A percentile compares a stretch with the other conserved stretches of the same genome.
phyloP scores from a whole-genome alignment of 2,329 filamentous ascomycete species.

The Monosporascus sp. region DNA sequence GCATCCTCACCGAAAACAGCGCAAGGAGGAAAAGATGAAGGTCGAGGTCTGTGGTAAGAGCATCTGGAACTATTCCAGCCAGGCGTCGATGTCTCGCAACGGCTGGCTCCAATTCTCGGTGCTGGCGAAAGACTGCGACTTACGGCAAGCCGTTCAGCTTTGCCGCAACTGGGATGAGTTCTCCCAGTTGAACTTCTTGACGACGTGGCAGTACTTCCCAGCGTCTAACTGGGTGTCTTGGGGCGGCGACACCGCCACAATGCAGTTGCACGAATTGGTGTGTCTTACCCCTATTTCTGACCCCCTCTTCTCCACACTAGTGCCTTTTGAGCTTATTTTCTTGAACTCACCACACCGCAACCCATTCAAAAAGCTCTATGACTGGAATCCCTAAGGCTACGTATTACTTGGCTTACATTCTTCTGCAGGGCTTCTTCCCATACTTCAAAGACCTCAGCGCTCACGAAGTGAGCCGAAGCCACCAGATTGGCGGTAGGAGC shows the following conservation, averaged over 20 bases:
- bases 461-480: constrained; percentile 12
- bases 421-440: constrained; percentile 19
- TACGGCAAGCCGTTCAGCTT: constrained; percentile 38
- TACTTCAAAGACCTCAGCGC: constrained; percentile 20
- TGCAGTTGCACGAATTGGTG: constrained; percentile 35
- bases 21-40: constrained; percentile 30
- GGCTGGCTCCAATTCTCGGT: constrained; percentile 47
- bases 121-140: constrained; percentile 40
- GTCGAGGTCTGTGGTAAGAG: constrained; percentile 41
- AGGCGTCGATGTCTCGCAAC: constrained; percentile 38
- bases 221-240: constrained; percentile 38
- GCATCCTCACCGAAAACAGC: background rate
- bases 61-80: constrained; percentile 46
- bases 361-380: too few relatives aligned
- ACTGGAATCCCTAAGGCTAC: too few relatives aligned
- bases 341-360: too few relatives aligned
- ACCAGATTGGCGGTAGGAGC: constrained; percentile 17
- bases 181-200: constrained; percentile 40
- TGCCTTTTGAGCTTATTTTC: background rate
- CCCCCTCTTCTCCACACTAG: background rate
- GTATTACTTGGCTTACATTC: constrained; percentile 1
- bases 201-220: constrained; percentile 40
- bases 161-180: constrained; percentile 47
- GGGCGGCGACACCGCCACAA: constrained; percentile 30
- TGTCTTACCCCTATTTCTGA: constrained; percentile 5